These are phyloP conservation scores for Crithidia acanthocephali DNA, from an alignment of 208 protist species.

Conservation along the genomic window DNA sequence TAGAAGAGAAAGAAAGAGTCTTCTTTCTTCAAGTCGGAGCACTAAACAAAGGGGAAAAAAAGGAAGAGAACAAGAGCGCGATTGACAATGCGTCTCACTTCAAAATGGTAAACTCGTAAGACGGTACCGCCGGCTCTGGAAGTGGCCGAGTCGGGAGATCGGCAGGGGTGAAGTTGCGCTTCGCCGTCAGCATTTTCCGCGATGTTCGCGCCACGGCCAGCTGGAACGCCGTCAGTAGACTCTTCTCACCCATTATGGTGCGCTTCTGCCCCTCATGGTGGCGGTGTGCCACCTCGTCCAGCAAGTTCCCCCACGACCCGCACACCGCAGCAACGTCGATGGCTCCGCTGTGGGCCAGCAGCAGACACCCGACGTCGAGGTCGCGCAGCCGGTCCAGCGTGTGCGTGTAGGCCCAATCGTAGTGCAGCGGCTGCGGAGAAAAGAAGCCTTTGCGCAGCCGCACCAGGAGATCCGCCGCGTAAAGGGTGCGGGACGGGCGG, in stretches of 20 bases:
- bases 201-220: not conserved
- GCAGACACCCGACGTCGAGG: conserved; percentile 37
- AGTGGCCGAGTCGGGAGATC: conserved; percentile 14
- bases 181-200: conserved; percentile 10
- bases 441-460: conserved; percentile 45
- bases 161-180: conserved; percentile 19
- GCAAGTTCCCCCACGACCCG: conserved; percentile 42
- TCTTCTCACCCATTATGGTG: not conserved
- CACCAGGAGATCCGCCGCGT: conserved; percentile 50
- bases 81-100: not conserved
- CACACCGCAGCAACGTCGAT: conserved; percentile 38
- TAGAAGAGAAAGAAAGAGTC: too few relatives aligned
- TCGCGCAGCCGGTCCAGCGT: conserved; percentile 41
- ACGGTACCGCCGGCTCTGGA: not conserved
- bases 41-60: not conserved
- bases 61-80: too few relatives aligned
- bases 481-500: conserved; percentile 41
- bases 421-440: conserved; percentile 41
- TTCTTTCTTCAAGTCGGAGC: too few relatives aligned
- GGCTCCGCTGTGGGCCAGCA: conserved; percentile 53
- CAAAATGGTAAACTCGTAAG: conserved; percentile 13
- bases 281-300: conserved; percentile 38
- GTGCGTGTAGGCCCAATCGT: conserved; percentile 41
- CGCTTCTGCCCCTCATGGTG: conserved; percentile 1
- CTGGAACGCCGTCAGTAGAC: conserved; percentile 7